phyloP scores from a whole-genome alignment of 1,284 basidiomycete genomes.

The Gymnopus androsaceus region DNA sequence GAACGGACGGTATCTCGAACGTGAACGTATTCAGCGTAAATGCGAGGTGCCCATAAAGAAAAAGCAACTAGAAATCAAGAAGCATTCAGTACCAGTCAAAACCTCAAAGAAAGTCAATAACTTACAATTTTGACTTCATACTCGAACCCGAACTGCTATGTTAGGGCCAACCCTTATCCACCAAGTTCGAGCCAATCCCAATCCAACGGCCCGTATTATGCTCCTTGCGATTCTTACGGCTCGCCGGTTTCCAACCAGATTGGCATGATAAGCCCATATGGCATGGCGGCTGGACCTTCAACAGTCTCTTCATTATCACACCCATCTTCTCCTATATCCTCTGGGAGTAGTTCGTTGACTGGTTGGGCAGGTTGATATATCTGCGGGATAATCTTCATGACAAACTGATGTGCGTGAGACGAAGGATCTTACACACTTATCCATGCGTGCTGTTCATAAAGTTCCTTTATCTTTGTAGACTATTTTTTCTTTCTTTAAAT shows the following conservation, averaged over 20 bases:
- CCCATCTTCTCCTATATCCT: conserved; percentile 28
- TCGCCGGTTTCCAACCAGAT: neutral
- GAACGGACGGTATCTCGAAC: no score
- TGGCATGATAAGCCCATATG: neutral
- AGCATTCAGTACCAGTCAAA: no score
- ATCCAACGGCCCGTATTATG: neutral
- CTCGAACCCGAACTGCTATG: neutral
- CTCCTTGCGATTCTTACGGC: neutral
- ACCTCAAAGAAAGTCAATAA: no score
- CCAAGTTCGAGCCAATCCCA: neutral
- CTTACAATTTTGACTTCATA: no score
- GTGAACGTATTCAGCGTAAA: no score
- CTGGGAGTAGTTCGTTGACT: conserved; percentile 34
- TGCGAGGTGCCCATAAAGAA: no score
- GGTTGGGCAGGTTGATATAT: conserved; percentile 40
- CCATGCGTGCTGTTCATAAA: no score
- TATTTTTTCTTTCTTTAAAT: no score
- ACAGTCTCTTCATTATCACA: conserved; percentile 9
- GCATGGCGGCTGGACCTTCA: conserved; percentile 8
- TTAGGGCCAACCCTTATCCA: neutral
- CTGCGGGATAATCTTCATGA: neutral
- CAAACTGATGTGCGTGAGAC: neutral
- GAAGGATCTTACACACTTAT: no score
- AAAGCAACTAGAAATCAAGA: no score
- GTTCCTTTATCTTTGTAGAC: no score